A percentile compares a stretch with the other conserved stretches of the same genome.
Evolutionary conservation across 129 eudicot species (phyloP).

Genomic region (carrot (Daucus carota)): DNA sequence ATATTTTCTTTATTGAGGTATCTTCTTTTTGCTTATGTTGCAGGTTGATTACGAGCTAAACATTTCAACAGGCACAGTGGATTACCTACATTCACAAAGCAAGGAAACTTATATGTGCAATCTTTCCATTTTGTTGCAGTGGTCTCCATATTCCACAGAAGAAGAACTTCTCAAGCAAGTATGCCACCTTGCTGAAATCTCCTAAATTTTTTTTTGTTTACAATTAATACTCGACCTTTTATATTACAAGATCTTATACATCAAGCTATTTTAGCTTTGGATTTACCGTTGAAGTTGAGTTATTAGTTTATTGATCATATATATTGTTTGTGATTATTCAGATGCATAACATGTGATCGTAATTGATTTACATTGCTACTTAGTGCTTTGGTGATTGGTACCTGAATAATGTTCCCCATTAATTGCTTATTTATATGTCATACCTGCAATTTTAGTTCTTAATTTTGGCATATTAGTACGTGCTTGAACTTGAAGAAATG

Average conservation of each 20-base stretch:
- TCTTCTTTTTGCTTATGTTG: not conserved
- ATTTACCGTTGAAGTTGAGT: not conserved
- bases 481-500: not conserved
- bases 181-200: slow-evolving; percentile 4
- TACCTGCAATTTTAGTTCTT: not conserved
- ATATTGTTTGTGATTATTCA: not conserved
- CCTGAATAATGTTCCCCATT: not conserved
- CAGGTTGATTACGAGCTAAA: slow-evolving; percentile 51
- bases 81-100: slow-evolving; percentile 25
- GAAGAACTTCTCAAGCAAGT: slow-evolving; percentile 49
- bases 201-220: not conserved
- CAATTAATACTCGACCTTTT: not conserved
- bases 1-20: not conserved
- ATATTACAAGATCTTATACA: not conserved
- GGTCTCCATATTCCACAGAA: slow-evolving; percentile 61
- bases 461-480: not conserved
- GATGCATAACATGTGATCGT: not conserved
- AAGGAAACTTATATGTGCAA: slow-evolving; percentile 29
- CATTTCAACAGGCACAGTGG: slow-evolving; percentile 23
- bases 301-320: not conserved
- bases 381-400: not conserved
- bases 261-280: not conserved
- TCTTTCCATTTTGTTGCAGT: slow-evolving; percentile 40
- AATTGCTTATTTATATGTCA: not conserved
- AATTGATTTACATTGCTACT: not conserved